These are phyloP conservation scores for Pseudoturritis turrita DNA, from an alignment of 345 rosid species.

Conservation along the genomic window DNA sequence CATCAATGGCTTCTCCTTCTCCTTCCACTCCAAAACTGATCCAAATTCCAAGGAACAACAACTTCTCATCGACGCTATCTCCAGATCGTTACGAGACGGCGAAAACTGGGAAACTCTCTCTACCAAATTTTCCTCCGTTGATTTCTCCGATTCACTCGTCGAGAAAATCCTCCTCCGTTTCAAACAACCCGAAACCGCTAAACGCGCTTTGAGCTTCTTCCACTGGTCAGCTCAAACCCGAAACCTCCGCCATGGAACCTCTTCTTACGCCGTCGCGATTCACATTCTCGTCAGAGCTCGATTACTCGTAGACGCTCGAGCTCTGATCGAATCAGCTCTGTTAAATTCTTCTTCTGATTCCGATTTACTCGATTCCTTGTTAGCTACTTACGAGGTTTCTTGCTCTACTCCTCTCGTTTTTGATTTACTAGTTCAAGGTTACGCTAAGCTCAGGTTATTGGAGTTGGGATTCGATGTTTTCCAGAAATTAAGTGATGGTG, in stretches of 20 bases:
- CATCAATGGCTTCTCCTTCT: neutral
- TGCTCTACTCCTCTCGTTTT: constrained; percentile 53
- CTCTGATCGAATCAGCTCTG: constrained; percentile 54
- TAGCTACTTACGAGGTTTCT: constrained; percentile 37
- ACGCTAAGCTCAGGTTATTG: constrained; percentile 53
- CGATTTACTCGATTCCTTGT: constrained; percentile 44
- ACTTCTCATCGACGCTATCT: constrained; percentile 29
- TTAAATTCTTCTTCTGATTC: constrained; percentile 25
- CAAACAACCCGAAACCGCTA: constrained; percentile 58
- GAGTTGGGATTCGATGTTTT: constrained; percentile 63
- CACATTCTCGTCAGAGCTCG: constrained; percentile 55
- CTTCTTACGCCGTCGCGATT: constrained; percentile 50
- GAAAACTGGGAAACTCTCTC: constrained; percentile 56
- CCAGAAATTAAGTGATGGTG: constrained; percentile 39
- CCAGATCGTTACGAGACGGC: constrained; percentile 37
- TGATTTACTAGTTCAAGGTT: constrained; percentile 60
- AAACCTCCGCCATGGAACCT: constrained; percentile 41
- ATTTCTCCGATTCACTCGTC: constrained; percentile 39
- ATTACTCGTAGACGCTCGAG: constrained; percentile 57
- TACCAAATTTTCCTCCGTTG: constrained; percentile 33
- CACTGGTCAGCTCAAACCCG: constrained; percentile 60
- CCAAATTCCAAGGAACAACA: neutral
- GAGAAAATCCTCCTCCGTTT: constrained; percentile 51
- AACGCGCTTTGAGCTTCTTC: constrained; percentile 66
- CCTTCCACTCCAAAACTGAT: constrained; percentile 3